These are phyloP conservation scores for Amanita subjunquillea DNA, from an alignment of 768 basidiomycete species.

Conservation along the genomic window DNA sequence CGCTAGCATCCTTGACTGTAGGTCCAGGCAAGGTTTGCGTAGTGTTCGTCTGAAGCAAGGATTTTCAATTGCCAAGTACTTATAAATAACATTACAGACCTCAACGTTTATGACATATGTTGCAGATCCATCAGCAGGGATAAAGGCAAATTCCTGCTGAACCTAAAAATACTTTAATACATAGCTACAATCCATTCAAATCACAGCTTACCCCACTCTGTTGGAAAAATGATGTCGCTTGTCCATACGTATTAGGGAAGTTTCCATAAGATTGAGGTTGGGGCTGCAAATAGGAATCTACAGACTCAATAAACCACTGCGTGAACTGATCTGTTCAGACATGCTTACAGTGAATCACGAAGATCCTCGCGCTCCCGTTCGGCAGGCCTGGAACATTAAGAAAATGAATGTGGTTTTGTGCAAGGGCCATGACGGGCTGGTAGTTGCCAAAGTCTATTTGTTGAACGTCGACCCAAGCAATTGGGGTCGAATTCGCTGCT, in stretches of 20 bases:
- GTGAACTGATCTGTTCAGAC: background rate
- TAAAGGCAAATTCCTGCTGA: constrained; percentile 66
- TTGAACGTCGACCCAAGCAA: constrained; percentile 58
- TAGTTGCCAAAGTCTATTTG: constrained; percentile 45
- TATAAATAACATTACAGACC: constrained; percentile 20
- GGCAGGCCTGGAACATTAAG: constrained; percentile 46
- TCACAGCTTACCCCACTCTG: constrained; percentile 30
- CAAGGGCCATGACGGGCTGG: constrained; percentile 55
- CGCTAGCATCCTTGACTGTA: constrained; percentile 41
- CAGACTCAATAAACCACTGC: background rate
- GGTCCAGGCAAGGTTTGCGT: constrained; percentile 56
- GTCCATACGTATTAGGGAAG: constrained; percentile 63
- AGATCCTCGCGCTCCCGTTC: constrained; percentile 54
- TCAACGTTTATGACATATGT: constrained; percentile 67
- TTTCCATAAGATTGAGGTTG: constrained; percentile 48
- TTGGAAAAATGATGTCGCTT: constrained; percentile 63
- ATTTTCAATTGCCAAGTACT: background rate
- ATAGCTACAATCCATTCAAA: background rate
- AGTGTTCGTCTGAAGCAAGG: constrained; percentile 40
- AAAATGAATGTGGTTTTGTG: constrained; percentile 69
- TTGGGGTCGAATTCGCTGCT: constrained; percentile 41
- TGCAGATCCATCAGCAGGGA: constrained; percentile 62
- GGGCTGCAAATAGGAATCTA: constrained; percentile 66
- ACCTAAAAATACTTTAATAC: constrained; percentile 25
- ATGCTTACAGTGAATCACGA: constrained; percentile 65